phyloP scores from a whole-genome alignment of 768 basidiomycete species.

The Pleurotus sapidus region DNA sequence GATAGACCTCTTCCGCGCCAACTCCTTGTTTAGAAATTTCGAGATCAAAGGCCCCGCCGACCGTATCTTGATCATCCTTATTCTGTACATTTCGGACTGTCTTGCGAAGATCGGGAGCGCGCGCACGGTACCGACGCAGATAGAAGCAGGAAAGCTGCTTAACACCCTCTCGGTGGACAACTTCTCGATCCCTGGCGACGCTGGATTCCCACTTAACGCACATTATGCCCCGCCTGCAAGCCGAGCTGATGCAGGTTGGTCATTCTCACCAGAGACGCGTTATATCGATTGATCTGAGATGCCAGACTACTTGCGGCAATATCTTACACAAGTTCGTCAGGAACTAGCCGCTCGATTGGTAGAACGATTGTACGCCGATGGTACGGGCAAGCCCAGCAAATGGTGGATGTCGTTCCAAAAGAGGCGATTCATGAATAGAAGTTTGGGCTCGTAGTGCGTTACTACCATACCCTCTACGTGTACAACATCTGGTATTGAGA shows the following conservation, averaged over 20 bases:
- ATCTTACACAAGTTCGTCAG: slow-evolving; percentile 90
- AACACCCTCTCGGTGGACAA: slow-evolving; percentile 93
- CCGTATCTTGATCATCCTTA: slow-evolving; percentile 93
- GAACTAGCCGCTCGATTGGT: slow-evolving; percentile 86
- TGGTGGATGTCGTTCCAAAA: slow-evolving; percentile 99
- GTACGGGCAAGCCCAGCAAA: slow-evolving; percentile 93
- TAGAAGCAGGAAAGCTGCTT: slow-evolving; percentile 83
- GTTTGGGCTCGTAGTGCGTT: slow-evolving; percentile 57
- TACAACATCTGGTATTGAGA: slow-evolving; percentile 9
- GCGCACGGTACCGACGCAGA: slow-evolving; percentile 66
- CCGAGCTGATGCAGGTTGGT: slow-evolving; percentile 76
- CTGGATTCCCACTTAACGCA: slow-evolving; percentile 89
- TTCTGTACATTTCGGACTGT: slow-evolving; percentile 97
- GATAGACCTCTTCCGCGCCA: slow-evolving; percentile 95
- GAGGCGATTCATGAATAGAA: slow-evolving; percentile 93
- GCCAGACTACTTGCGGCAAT: slow-evolving; percentile 84
- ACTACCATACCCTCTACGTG: slow-evolving; percentile 16
- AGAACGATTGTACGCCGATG: slow-evolving; percentile 89
- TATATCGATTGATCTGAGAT: slow-evolving; percentile 10
- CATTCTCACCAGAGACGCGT: not conserved
- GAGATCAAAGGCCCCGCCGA: slow-evolving; percentile 99
- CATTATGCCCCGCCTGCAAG: slow-evolving; percentile 82
- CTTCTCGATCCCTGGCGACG: slow-evolving; percentile 94
- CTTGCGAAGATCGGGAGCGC: slow-evolving; percentile 82
- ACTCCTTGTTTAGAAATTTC: slow-evolving; percentile 98